Evolutionary conservation across 2,329 filamentous ascomycete genomes (phyloP).

Genomic region (Gyromitra esculenta): DNA sequence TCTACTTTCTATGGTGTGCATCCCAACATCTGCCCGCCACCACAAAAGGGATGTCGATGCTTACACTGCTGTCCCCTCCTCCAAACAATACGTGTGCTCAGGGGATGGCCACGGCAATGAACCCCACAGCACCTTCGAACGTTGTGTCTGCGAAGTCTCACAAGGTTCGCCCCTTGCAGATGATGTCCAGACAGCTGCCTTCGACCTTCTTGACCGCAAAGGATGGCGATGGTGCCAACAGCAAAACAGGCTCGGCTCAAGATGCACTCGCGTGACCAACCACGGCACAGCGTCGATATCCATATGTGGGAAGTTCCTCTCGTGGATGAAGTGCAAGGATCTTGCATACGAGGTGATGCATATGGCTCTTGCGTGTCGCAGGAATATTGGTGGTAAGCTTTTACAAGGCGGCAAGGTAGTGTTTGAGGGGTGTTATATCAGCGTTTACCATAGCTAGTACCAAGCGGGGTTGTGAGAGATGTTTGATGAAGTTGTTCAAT

Average conservation of each 20-base stretch:
- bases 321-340: background rate
- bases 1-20: background rate
- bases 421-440: conserved; percentile 15
- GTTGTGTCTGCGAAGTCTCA: conserved; percentile 6
- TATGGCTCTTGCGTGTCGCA: conserved; percentile 4
- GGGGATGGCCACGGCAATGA: background rate
- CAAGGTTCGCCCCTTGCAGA: conserved; percentile 1
- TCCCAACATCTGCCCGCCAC: background rate
- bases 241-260: conserved; percentile 12
- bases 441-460: conserved; percentile 5
- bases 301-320: conserved; percentile 17
- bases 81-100: background rate
- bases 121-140: background rate
- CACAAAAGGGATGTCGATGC: background rate
- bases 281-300: conserved; percentile 10
- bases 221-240: conserved; percentile 5
- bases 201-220: conserved; percentile 5
- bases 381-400: background rate
- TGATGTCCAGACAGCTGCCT: background rate
- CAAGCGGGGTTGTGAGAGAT: background rate
- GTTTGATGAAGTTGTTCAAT: background rate
- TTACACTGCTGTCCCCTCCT: background rate
- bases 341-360: background rate
- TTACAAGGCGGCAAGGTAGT: conserved; percentile 1
- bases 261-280: conserved; percentile 24